Percentiles rank a stretch among this genome's conserved stretches.
Conservation (phyloP, 805 yeast genomes). For the Ogataea populi-albae region DNA sequence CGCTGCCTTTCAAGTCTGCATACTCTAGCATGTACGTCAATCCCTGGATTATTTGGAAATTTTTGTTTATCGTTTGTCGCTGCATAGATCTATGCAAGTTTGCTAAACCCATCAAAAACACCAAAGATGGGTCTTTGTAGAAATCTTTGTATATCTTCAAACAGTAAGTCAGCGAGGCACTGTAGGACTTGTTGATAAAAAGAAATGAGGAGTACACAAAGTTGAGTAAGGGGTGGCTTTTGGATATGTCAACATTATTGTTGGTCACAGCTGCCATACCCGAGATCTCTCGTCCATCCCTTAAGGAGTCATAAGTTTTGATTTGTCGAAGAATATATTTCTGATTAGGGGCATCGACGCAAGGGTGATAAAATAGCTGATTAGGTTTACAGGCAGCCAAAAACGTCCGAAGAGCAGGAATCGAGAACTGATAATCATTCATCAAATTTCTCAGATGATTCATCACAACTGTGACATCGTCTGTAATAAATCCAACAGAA, state of each 20-base stretch:
- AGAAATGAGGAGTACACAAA: constrained; percentile 78
- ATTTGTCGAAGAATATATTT: constrained; percentile 86
- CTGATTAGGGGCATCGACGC: constrained; percentile 80
- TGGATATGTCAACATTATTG: constrained; percentile 40
- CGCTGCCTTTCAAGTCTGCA: constrained; percentile 38
- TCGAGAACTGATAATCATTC: constrained; percentile 72
- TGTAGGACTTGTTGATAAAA: constrained; percentile 77
- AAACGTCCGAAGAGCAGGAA: constrained; percentile 63
- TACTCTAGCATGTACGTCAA: constrained; percentile 76
- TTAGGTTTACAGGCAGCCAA: constrained; percentile 45
- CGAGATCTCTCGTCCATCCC: constrained; percentile 49
- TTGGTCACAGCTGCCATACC: constrained; percentile 80
- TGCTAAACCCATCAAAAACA: constrained; percentile 71
- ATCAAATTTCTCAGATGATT: constrained; percentile 61
- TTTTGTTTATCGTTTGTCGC: constrained; percentile 80
- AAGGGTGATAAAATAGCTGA: constrained; percentile 25
- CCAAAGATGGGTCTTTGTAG: constrained; percentile 75
- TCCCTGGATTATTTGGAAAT: constrained; percentile 85
- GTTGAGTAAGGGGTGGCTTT: constrained; percentile 59
- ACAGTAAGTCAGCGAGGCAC: constrained; percentile 77
- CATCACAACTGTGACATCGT: constrained; percentile 53
- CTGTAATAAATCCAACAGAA: constrained; percentile 44
- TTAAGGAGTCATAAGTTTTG: constrained; percentile 79
- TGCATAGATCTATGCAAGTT: constrained; percentile 92
- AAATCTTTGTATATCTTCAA: constrained; percentile 65